Base-by-base conservation (phyloP, 768 basidiomycete genomes). In the Lactarius hengduanensis region DNA sequence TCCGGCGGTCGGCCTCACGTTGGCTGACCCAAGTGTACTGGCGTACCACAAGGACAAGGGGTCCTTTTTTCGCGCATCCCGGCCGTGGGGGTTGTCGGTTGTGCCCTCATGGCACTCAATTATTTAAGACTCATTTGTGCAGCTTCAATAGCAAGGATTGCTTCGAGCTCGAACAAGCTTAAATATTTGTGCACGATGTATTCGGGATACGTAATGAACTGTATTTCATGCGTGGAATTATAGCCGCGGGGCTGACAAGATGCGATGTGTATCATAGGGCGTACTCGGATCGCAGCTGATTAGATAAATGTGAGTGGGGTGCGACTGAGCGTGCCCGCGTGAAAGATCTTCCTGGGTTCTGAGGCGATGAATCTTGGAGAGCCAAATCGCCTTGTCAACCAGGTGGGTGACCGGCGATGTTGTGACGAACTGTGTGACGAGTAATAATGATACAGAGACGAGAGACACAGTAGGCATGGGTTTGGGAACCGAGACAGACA, bases 231-330 rank as follows among this genome's bases (percentile, higher is more conserved):
- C 28, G 11, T 56, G 16, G n/a, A 28, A 30, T 7, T 32, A 34
- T 61, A 34, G 5, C 59, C 22, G 55, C n/a, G 68, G 38, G 41
- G 43, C 57, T 65, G 28, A n/a, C 54, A n/a, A 56, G 26, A 41
- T 59, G 50, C 40, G 11, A n/a, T 28, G 30, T 47, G 40, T 34
- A 50, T 10, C 22, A 69, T 94, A 92, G 38, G 93, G 92, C 38
- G 38, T 15, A 40, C 38, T 40, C 13, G 15, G 15, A 15, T 40
- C 15, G 38, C 38, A 40, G 15, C 15, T 13, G 92, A 93, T 2
- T 87, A 89, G 11, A 82, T 87, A 40, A 96, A 94, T 0, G 92
- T 97, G 3, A 6, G 91, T 97, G 71, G 94, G 95, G 20, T 94
- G 40, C 40, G 13, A 40, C 16, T 6, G 41, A 18, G 41, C 41